A percentile compares a stretch with the other conserved stretches of the same genome.
Evolutionary conservation across 148 eudicot species (phyloP).

Genomic region (Oxyria digyna): DNA sequence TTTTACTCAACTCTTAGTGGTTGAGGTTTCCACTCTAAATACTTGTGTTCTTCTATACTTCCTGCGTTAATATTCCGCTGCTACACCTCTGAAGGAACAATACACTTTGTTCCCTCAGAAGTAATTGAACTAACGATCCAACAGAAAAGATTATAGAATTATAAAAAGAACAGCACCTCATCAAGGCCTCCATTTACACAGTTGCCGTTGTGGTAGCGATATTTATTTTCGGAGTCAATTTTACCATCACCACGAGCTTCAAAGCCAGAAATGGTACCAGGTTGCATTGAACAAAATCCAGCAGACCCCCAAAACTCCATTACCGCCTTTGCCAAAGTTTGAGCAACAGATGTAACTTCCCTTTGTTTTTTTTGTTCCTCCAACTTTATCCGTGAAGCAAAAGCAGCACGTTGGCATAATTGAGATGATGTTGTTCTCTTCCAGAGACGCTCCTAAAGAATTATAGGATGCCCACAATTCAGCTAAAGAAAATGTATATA

Average conservation of each 20-base stretch:
- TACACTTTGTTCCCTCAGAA: too few relatives aligned
- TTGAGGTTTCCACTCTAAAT: too few relatives aligned
- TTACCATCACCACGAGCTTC: conserved; percentile 14
- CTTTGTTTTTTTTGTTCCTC: conserved; percentile 29
- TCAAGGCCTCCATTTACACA: conserved; percentile 6
- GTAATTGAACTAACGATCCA: too few relatives aligned
- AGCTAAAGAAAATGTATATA: neutral
- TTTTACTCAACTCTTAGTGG: too few relatives aligned
- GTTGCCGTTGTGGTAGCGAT: too few relatives aligned
- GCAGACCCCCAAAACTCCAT: conserved; percentile 79
- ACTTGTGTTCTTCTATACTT: too few relatives aligned
- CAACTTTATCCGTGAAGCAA: conserved; percentile 39
- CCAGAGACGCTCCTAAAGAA: conserved; percentile 78
- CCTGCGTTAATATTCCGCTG: too few relatives aligned
- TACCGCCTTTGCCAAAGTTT: conserved; percentile 55
- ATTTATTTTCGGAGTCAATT: conserved; percentile 9
- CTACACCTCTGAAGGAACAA: too few relatives aligned
- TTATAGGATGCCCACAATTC: neutral
- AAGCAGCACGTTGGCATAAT: conserved; percentile 44
- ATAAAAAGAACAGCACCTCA: conserved; percentile 14
- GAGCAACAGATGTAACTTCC: conserved; percentile 54
- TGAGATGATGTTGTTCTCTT: conserved; percentile 78
- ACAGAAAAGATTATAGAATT: neutral
- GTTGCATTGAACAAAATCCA: conserved; percentile 23
- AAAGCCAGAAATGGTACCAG: conserved; percentile 13